These are phyloP conservation scores for Parietichytrium sp. DNA, from an alignment of 108 stramenopile species.

Conservation along the genomic window DNA sequence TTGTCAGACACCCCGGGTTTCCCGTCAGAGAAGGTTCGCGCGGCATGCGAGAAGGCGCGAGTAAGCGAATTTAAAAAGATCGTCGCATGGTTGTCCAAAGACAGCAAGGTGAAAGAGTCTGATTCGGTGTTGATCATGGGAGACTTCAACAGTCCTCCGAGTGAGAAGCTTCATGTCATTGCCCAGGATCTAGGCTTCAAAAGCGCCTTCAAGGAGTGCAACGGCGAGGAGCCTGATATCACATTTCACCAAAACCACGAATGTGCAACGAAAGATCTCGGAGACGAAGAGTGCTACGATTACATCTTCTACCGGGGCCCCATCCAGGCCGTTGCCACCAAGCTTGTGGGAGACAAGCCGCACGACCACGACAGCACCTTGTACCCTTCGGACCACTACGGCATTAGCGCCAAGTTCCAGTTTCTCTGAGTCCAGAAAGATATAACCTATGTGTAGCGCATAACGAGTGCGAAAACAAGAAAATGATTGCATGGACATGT, in stretches of 20 bases:
- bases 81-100: background rate
- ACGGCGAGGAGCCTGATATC: background rate
- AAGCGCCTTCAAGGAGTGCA: background rate
- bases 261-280: background rate
- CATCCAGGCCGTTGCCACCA: background rate
- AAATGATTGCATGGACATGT: too few relatives aligned
- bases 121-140: constrained; percentile 36
- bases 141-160: background rate
- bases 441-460: too few relatives aligned
- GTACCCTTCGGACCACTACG: constrained; percentile 25
- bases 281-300: background rate
- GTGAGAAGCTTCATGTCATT: background rate
- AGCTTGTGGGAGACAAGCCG: background rate
- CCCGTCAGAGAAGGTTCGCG: background rate
- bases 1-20: background rate
- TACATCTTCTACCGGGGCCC: constrained; percentile 24
- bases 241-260: constrained; percentile 24
- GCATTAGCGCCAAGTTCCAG: background rate
- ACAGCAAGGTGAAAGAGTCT: background rate
- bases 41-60: background rate
- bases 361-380: background rate
- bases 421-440: constrained; percentile 31
- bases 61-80: background rate
- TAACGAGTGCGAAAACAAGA: too few relatives aligned
- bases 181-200: background rate